A percentile compares a stretch with the other conserved stretches of the same genome.
Evolutionary conservation across 148 eudicot species (phyloP).

Genomic region (Amaranthus palmeri): DNA sequence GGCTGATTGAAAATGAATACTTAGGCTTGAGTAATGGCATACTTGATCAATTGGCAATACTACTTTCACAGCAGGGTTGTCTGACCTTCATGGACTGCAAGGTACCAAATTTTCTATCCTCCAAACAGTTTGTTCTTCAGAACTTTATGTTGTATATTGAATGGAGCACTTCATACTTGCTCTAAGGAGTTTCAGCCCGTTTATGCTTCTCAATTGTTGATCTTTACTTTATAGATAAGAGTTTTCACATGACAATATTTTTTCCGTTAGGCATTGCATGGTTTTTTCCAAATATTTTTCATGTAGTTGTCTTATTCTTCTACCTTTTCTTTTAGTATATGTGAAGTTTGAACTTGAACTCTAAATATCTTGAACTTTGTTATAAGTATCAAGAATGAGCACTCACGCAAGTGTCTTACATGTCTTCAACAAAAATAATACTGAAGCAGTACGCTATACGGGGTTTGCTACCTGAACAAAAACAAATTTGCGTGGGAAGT

Average conservation of each 20-base stretch:
- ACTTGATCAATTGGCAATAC: conserved; percentile 91
- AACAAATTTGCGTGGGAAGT: too few relatives aligned
- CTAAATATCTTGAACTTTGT: too few relatives aligned
- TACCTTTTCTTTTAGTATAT: not conserved
- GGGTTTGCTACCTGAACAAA: too few relatives aligned
- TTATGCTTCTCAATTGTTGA: not conserved
- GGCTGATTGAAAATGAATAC: conserved; percentile 93
- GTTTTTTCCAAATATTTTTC: not conserved
- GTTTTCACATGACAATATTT: not conserved
- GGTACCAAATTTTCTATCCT: conserved; percentile 41
- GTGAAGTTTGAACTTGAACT: not conserved
- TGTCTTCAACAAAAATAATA: too few relatives aligned
- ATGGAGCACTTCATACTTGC: not conserved
- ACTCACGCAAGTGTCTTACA: too few relatives aligned
- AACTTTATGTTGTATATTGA: not conserved
- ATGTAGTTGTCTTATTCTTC: not conserved
- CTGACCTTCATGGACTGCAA: conserved; percentile 95
- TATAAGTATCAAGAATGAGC: too few relatives aligned
- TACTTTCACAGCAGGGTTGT: conserved; percentile 85
- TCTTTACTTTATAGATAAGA: too few relatives aligned
- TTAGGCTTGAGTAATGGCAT: conserved; percentile 92
- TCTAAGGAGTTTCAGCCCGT: not conserved
- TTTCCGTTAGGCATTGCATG: not conserved
- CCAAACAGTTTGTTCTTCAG: not conserved
- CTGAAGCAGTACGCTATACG: too few relatives aligned